Percentiles rank a stretch among this genome's conserved stretches.
These are phyloP conservation scores for Aurantiochytrium sp. DNA, from an alignment of 108 stramenopile species.

Conservation along the genomic window DNA sequence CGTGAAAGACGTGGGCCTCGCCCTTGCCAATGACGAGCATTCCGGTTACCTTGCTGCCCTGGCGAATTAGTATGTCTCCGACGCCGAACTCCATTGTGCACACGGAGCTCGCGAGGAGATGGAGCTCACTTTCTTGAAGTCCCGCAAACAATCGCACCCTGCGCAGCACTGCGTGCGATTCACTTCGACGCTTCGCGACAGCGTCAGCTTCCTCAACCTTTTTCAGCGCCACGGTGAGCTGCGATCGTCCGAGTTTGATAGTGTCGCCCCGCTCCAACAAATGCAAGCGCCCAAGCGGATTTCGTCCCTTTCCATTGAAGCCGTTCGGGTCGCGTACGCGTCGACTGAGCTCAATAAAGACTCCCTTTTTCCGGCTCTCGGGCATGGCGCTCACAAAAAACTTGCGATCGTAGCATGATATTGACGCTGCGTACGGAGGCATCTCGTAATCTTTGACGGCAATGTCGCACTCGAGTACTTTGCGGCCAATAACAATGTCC, in stretches of 20 bases:
- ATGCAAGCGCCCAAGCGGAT: not conserved
- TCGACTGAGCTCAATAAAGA: not conserved
- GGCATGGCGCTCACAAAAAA: not conserved
- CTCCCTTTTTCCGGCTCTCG: not conserved
- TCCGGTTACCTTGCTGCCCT: not conserved
- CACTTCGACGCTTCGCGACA: not conserved
- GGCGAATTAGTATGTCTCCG: not conserved
- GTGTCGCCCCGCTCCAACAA: not conserved
- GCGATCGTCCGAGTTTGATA: not conserved
- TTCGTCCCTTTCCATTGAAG: not conserved
- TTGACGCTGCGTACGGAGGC: not conserved
- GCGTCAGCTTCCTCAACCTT: not conserved
- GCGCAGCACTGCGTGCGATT: not conserved
- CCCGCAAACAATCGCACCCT: not conserved
- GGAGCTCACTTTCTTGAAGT: not conserved
- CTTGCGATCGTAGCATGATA: not conserved
- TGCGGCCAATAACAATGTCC: not conserved
- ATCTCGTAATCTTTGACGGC: constrained; percentile 9
- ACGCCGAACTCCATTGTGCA: not conserved
- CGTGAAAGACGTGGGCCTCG: not conserved
- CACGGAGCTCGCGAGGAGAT: not conserved
- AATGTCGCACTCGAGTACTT: constrained; percentile 12
- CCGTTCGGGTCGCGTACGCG: not conserved
- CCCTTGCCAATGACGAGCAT: not conserved
- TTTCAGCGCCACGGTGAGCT: constrained; percentile 1